These are phyloP conservation scores for Cephaloascus albidus DNA, from an alignment of 805 yeast species.

Conservation along the genomic window DNA sequence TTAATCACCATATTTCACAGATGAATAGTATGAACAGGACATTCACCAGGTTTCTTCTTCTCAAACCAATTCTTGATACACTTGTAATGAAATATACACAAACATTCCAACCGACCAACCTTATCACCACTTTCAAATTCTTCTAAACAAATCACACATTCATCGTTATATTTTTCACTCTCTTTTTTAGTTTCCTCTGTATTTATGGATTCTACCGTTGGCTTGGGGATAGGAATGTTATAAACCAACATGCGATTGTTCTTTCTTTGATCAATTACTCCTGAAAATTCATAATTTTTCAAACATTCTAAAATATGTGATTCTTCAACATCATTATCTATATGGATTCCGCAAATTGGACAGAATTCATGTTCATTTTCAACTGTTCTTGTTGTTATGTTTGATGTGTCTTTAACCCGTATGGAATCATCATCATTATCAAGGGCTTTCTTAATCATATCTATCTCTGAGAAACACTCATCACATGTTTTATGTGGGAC, in stretches of 20 bases:
- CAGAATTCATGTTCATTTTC: slow-evolving; percentile 7
- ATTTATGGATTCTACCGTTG: slow-evolving; percentile 21
- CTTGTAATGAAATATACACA: slow-evolving; percentile 86
- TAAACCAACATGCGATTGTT: slow-evolving; percentile 84
- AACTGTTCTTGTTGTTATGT: slow-evolving; percentile 2
- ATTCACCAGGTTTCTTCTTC: slow-evolving; percentile 74
- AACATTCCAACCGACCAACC: slow-evolving; percentile 87
- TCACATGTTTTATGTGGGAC: slow-evolving; percentile 69
- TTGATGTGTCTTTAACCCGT: slow-evolving; percentile 1
- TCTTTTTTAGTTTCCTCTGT: slow-evolving; percentile 3
- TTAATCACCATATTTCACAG: slow-evolving; percentile 10
- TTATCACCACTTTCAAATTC: slow-evolving; percentile 78
- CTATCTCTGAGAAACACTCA: slow-evolving; percentile 56
- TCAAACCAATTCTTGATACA: slow-evolving; percentile 92
- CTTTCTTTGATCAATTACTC: slow-evolving; percentile 49
- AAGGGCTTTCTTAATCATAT: slow-evolving; percentile 35
- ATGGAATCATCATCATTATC: slow-evolving; percentile 1
- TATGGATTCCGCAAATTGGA: slow-evolving; percentile 26
- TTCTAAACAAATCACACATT: slow-evolving; percentile 92
- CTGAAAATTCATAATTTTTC: slow-evolving; percentile 46
- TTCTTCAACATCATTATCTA: slow-evolving; percentile 36
- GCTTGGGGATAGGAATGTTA: slow-evolving; percentile 37
- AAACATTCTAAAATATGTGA: slow-evolving; percentile 68
- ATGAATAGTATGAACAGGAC: slow-evolving; percentile 66
- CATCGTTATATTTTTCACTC: slow-evolving; percentile 35